These are phyloP conservation scores for Citrus mangshanensis DNA, from an alignment of 345 rosid species.

Conservation along the genomic window DNA sequence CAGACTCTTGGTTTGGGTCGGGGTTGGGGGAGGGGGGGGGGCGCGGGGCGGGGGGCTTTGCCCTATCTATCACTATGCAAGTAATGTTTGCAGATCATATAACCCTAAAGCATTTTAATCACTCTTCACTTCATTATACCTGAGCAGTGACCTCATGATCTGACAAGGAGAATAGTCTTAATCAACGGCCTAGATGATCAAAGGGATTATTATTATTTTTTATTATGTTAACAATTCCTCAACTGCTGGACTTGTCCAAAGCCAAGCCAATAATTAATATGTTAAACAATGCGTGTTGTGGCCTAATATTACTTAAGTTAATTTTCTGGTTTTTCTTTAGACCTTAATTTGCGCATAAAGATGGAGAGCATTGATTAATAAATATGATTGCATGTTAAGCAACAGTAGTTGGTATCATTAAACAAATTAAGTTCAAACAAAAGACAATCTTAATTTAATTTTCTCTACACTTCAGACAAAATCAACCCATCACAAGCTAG, in stretches of 20 bases:
- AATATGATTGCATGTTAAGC: neutral
- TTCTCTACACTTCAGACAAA: no score
- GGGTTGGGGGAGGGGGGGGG: no score
- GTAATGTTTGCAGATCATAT: neutral
- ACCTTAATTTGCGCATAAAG: neutral
- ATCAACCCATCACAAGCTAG: no score
- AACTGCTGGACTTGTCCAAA: neutral
- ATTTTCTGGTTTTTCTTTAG: neutral
- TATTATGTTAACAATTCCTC: neutral
- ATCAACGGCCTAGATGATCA: conserved; percentile 7
- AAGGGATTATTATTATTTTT: neutral
- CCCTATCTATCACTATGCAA: neutral
- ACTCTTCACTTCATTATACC: neutral
- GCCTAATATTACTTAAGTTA: neutral
- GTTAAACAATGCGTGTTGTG: neutral
- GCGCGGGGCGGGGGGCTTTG: neutral
- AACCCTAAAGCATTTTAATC: neutral
- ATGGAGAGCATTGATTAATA: neutral
- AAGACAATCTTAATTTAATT: neutral
- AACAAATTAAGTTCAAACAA: neutral
- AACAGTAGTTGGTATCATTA: neutral
- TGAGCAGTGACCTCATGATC: neutral
- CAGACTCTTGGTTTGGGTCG: no score
- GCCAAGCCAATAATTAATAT: neutral
- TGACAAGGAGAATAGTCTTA: no score